These are phyloP conservation scores for Stachybotrys chlorohalonatus DNA, from an alignment of 2,329 filamentous ascomycete species.

Conservation along the genomic window DNA sequence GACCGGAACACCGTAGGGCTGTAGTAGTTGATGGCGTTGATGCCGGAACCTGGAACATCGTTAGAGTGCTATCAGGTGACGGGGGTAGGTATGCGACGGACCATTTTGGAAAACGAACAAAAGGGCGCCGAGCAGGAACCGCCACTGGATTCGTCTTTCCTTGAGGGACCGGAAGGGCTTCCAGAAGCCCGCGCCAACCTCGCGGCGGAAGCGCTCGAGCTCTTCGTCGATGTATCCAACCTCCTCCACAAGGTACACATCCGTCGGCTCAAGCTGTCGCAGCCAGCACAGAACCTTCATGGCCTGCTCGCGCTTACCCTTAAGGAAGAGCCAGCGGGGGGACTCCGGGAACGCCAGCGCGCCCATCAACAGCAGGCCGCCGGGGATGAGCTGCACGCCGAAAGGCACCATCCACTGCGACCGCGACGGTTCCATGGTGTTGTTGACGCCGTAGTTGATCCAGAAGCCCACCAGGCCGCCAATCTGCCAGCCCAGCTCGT, in stretches of 20 bases:
- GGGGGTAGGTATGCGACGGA: constrained; percentile 15
- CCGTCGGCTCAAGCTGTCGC: constrained; percentile 43
- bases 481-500: constrained; percentile 57
- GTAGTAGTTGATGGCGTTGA: constrained; percentile 76
- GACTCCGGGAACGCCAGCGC: constrained; percentile 55
- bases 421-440: constrained; percentile 33
- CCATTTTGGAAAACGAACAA: constrained; percentile 77
- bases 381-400: constrained; percentile 58
- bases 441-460: constrained; percentile 40
- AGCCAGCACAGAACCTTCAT: constrained; percentile 55
- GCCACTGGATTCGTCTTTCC: constrained; percentile 52
- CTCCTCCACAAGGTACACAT: constrained; percentile 66
- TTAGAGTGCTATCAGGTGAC: neutral
- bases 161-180: constrained; percentile 55
- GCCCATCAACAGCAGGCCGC: constrained; percentile 50
- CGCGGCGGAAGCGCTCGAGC: constrained; percentile 52
- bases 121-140: constrained; percentile 64
- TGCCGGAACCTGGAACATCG: constrained; percentile 36
- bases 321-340: constrained; percentile 60
- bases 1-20: constrained; percentile 34
- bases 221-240: constrained; percentile 61
- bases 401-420: constrained; percentile 58
- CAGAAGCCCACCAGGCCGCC: constrained; percentile 56
- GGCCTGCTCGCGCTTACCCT: constrained; percentile 50
- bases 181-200: constrained; percentile 66